Conservation (phyloP, 2,329 filamentous ascomycete species). For the Fusarium burgessii region DNA sequence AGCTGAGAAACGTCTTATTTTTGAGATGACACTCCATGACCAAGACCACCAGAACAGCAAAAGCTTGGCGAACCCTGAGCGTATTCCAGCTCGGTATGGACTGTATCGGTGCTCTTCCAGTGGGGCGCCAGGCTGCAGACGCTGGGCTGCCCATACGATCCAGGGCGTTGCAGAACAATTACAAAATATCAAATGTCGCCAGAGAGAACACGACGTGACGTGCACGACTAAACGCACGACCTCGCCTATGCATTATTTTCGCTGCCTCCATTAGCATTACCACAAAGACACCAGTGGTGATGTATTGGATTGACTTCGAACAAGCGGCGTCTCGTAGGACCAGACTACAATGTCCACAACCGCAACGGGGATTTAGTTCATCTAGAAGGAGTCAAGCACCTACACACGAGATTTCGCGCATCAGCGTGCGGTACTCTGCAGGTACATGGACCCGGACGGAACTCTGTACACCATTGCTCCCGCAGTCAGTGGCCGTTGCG, state of each 20-base stretch:
- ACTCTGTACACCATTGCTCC: slow-evolving; percentile 31
- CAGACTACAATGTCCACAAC: slow-evolving; percentile 27
- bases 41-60: slow-evolving; percentile 28
- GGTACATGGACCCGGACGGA: slow-evolving; percentile 27
- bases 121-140: slow-evolving; percentile 39
- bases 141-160: slow-evolving; percentile 40
- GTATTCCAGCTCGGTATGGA: slow-evolving; percentile 37
- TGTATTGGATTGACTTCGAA: slow-evolving; percentile 32
- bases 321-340: slow-evolving; percentile 20
- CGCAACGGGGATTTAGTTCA: slow-evolving; percentile 33
- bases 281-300: slow-evolving; percentile 27
- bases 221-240: slow-evolving; percentile 19
- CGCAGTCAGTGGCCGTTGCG: slow-evolving; percentile 40
- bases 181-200: slow-evolving; percentile 33
- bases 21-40: slow-evolving; percentile 23
- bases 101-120: slow-evolving; percentile 36
- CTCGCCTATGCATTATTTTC: slow-evolving; percentile 22
- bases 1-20: slow-evolving; percentile 42
- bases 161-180: slow-evolving; percentile 28
- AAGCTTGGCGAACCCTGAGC: slow-evolving; percentile 43
- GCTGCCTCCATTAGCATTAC: slow-evolving; percentile 10
- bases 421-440: slow-evolving; percentile 30
- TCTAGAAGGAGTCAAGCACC: slow-evolving; percentile 27
- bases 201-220: slow-evolving; percentile 15
- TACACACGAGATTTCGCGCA: slow-evolving; percentile 23